A percentile compares a stretch with the other conserved stretches of the same genome.
phyloP scores from a whole-genome alignment of 495 filamentous ascomycete species.

The Paragyromitra xinjiangensis region DNA sequence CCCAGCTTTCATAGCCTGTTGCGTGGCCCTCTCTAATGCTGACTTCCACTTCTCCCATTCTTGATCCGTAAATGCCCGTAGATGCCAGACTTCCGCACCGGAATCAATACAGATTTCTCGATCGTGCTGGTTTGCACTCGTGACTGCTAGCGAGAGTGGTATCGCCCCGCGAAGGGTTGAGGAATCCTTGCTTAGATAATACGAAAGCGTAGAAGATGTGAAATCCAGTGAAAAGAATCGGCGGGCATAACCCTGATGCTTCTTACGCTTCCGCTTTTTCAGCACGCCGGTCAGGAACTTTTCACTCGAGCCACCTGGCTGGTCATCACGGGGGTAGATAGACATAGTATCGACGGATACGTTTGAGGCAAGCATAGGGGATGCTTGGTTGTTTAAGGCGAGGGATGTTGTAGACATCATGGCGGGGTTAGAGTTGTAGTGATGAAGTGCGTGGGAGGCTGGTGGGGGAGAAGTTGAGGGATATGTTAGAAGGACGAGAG shows the following conservation, averaged over 20 bases:
- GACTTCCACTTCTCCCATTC: conserved; percentile 89
- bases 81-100: conserved; percentile 95
- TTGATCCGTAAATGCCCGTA: conserved; percentile 79
- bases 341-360: conserved; percentile 67
- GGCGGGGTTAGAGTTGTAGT: conserved; percentile 63
- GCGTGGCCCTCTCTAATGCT: conserved; percentile 79
- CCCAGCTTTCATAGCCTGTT: conserved; percentile 54
- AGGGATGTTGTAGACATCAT: conserved; percentile 56
- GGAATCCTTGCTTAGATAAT: conserved; percentile 92
- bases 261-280: conserved; percentile 88
- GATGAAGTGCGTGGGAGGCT: conserved; percentile 73
- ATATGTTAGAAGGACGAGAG: conserved; percentile 92
- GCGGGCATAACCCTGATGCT: conserved; percentile 89
- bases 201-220: conserved; percentile 87
- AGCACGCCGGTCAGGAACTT: conserved; percentile 81
- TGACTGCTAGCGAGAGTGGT: conserved; percentile 86
- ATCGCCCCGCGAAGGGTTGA: conserved; percentile 90
- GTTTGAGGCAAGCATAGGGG: conserved; percentile 58
- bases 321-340: conserved; percentile 62
- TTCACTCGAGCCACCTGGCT: conserved; percentile 50
- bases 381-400: conserved; percentile 42
- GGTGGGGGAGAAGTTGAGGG: conserved; percentile 84
- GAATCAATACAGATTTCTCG: conserved; percentile 97
- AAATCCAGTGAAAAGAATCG: conserved; percentile 96
- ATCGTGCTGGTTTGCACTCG: conserved; percentile 83